Evolutionary conservation across 345 rosid species (phyloP).

Genomic region (Gossypium anomalum): DNA sequence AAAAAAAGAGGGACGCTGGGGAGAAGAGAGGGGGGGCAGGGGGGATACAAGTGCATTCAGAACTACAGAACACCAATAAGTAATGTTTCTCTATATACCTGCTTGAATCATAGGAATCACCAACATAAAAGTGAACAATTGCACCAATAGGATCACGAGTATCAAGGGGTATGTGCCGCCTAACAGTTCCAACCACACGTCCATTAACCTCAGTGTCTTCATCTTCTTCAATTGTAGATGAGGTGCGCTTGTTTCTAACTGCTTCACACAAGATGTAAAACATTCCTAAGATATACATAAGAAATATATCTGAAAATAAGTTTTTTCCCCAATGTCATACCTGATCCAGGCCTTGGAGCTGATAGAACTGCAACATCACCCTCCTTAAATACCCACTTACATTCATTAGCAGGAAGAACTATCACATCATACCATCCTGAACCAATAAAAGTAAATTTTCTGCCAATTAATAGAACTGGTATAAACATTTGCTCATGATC

Average conservation of each 20-base stretch:
- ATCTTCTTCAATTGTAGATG: constrained; percentile 40
- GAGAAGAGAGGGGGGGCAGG: neutral
- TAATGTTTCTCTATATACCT: constrained; percentile 39
- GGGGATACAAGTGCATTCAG: neutral
- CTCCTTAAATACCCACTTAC: constrained; percentile 96
- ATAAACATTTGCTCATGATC: neutral
- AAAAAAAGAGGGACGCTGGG: neutral
- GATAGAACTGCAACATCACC: constrained; percentile 98
- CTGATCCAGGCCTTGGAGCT: constrained; percentile 73
- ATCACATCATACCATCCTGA: constrained; percentile 96
- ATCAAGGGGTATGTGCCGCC: constrained; percentile 85
- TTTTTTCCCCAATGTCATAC: constrained; percentile 27
- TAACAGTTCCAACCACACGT: constrained; percentile 90
- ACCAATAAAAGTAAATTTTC: constrained; percentile 16
- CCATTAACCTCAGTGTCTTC: constrained; percentile 72
- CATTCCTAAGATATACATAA: neutral
- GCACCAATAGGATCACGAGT: constrained; percentile 97
- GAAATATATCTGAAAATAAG: neutral
- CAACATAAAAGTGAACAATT: constrained; percentile 93
- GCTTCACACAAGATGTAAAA: constrained; percentile 21
- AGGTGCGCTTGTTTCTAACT: constrained; percentile 51
- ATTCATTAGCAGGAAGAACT: constrained; percentile 65
- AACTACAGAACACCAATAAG: neutral
- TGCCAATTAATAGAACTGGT: constrained; percentile 17
- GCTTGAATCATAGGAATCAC: constrained; percentile 61